Percentiles rank a stretch among this genome's conserved stretches.
These are phyloP conservation scores for Lactarius vividus DNA, from an alignment of 768 basidiomycete genomes.

Conservation along the genomic window DNA sequence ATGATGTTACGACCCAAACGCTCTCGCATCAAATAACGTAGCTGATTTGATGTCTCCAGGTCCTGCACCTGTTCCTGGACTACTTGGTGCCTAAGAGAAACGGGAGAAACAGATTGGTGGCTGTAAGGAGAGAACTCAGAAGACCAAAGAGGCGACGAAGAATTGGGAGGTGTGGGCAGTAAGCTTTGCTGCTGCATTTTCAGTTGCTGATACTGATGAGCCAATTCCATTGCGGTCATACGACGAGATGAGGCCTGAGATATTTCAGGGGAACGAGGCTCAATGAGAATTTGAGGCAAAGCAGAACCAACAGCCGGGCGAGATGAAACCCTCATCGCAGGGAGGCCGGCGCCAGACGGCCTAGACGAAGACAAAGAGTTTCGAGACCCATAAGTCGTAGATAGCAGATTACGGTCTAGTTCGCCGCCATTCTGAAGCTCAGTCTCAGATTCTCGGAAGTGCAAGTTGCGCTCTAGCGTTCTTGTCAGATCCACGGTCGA, in stretches of 20 bases:
- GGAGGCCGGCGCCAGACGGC: slow-evolving; percentile 4
- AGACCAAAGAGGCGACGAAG: slow-evolving; percentile 64
- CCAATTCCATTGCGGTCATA: slow-evolving; percentile 46
- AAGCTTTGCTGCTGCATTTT: slow-evolving; percentile 36
- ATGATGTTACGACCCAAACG: slow-evolving; percentile 30
- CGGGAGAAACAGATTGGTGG: slow-evolving; percentile 29
- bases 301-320: slow-evolving; percentile 26
- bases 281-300: slow-evolving; percentile 28
- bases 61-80: slow-evolving; percentile 22
- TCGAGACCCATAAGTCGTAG: slow-evolving; percentile 17
- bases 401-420: slow-evolving; percentile 8
- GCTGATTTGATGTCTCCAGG: slow-evolving; percentile 33
- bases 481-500: slow-evolving; percentile 11
- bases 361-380: slow-evolving; percentile 11
- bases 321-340: slow-evolving; percentile 26
- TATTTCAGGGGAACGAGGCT: slow-evolving; percentile 30
- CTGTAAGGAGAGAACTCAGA: slow-evolving; percentile 51
- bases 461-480: slow-evolving; percentile 15
- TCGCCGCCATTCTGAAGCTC: slow-evolving; percentile 1
- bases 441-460: slow-evolving; percentile 22
- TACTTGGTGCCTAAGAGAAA: slow-evolving; percentile 21
- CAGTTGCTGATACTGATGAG: slow-evolving; percentile 45
- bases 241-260: slow-evolving; percentile 33
- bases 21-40: slow-evolving; percentile 37
- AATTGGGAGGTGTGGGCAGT: slow-evolving; percentile 57